A percentile compares a stretch with the other conserved stretches of the same genome.
Conservation (phyloP, 2,329 filamentous ascomycete genomes). For the Fusarium marasasianum region DNA sequence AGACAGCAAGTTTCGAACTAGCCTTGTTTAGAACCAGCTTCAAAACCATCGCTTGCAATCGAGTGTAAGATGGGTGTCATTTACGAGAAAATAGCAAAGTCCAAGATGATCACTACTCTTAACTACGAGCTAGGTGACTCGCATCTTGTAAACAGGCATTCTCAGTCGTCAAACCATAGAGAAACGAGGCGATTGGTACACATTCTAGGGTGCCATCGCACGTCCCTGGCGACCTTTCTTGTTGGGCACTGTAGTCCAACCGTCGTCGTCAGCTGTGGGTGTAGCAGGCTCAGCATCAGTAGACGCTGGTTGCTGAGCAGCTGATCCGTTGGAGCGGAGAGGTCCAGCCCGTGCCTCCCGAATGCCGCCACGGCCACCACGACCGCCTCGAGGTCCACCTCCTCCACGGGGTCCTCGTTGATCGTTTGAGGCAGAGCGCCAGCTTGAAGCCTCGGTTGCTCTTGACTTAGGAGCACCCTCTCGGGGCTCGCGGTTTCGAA, state of each 20-base stretch:
- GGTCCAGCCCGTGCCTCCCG: constrained; percentile 54
- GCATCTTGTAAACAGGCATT: constrained; percentile 45
- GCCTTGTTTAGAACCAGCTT: neutral
- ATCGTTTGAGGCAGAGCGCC: constrained; percentile 64
- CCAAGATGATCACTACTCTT: constrained; percentile 32
- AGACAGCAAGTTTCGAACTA: neutral
- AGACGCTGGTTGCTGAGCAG: constrained; percentile 50
- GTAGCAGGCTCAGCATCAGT: constrained; percentile 47
- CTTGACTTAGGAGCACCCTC: constrained; percentile 60
- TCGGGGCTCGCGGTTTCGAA: constrained; percentile 51
- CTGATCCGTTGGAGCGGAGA: constrained; percentile 60
- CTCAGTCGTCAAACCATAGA: constrained; percentile 50
- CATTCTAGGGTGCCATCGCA: constrained; percentile 42
- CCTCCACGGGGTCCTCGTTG: constrained; percentile 60
- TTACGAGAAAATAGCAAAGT: constrained; percentile 27
- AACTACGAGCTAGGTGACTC: constrained; percentile 19
- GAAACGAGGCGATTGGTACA: constrained; percentile 50
- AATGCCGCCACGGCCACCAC: constrained; percentile 51
- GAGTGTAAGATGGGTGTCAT: constrained; percentile 36
- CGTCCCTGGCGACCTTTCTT: constrained; percentile 52
- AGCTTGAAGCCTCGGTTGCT: constrained; percentile 67
- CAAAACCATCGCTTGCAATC: constrained; percentile 7
- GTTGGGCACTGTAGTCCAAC: constrained; percentile 67
- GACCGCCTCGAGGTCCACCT: constrained; percentile 56
- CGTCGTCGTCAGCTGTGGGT: constrained; percentile 63